These are phyloP conservation scores for Rhizopogon vinicolor DNA, from an alignment of 768 basidiomycete species.

Conservation along the genomic window DNA sequence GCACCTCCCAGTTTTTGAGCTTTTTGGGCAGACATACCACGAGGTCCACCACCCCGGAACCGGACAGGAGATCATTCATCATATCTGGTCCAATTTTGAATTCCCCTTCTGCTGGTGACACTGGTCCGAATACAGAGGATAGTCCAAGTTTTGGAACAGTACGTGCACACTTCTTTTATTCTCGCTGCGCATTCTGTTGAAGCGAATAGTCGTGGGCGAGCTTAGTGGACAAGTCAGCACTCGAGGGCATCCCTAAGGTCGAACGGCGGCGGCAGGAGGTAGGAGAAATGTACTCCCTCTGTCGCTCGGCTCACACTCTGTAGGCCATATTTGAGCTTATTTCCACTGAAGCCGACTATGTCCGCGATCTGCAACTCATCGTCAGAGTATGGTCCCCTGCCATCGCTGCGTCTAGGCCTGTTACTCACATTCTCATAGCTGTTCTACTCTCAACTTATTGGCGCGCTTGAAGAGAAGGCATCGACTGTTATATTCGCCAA, in stretches of 20 bases:
- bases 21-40: slow-evolving; percentile 50
- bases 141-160: neutral
- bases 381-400: slow-evolving; percentile 59
- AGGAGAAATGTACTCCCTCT: slow-evolving; percentile 2
- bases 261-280: slow-evolving; percentile 92
- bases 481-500: slow-evolving; percentile 87
- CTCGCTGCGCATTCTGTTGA: neutral
- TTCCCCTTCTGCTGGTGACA: slow-evolving; percentile 46
- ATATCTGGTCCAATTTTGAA: slow-evolving; percentile 70
- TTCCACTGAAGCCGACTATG: slow-evolving; percentile 84
- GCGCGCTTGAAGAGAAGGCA: slow-evolving; percentile 69
- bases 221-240: slow-evolving; percentile 76
- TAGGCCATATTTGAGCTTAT: slow-evolving; percentile 95
- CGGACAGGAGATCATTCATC: slow-evolving; percentile 41
- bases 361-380: slow-evolving; percentile 86
- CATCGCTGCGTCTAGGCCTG: neutral
- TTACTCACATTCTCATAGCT: slow-evolving; percentile 39
- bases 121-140: neutral
- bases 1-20: slow-evolving; percentile 48
- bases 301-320: neutral
- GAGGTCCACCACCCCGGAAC: slow-evolving; percentile 43
- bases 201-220: slow-evolving; percentile 81
- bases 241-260: slow-evolving; percentile 71
- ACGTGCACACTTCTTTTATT: neutral
- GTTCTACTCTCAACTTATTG: slow-evolving; percentile 80